Conservation (phyloP, 179 eudicot genomes). For the Corrigiola litoralis region DNA sequence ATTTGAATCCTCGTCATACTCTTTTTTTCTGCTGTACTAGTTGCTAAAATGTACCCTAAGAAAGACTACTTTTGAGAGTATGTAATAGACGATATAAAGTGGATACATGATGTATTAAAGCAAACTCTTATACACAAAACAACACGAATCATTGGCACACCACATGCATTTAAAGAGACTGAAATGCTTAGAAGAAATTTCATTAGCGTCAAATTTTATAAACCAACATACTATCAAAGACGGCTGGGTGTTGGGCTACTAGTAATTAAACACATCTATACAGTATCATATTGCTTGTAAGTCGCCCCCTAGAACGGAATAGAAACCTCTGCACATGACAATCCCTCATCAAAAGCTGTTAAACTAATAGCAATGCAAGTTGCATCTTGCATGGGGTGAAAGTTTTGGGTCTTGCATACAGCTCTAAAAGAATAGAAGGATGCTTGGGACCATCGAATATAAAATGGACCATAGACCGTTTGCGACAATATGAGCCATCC, state of each 20-base stretch:
- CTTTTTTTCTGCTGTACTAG: no score
- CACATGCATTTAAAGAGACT: background rate
- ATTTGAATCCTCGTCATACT: no score
- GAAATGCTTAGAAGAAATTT: background rate
- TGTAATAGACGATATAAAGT: no score
- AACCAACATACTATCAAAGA: no score
- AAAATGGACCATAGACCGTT: background rate
- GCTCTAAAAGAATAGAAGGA: constrained; percentile 5
- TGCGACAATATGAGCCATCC: background rate
- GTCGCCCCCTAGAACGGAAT: background rate
- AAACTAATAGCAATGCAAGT: constrained; percentile 4
- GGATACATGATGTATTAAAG: no score
- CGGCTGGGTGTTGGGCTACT: no score
- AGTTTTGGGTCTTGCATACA: background rate
- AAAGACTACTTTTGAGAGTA: no score
- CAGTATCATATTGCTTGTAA: no score
- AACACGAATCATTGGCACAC: no score
- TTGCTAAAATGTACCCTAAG: no score
- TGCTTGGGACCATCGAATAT: constrained; percentile 9
- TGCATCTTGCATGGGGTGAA: background rate
- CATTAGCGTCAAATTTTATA: background rate
- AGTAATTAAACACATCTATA: no score
- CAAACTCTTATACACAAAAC: no score
- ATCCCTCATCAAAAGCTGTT: constrained; percentile 4
- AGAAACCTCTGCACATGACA: background rate